Evolutionary conservation across 305 asterid species (phyloP).

Genomic region (Fraxinus sp.): DNA sequence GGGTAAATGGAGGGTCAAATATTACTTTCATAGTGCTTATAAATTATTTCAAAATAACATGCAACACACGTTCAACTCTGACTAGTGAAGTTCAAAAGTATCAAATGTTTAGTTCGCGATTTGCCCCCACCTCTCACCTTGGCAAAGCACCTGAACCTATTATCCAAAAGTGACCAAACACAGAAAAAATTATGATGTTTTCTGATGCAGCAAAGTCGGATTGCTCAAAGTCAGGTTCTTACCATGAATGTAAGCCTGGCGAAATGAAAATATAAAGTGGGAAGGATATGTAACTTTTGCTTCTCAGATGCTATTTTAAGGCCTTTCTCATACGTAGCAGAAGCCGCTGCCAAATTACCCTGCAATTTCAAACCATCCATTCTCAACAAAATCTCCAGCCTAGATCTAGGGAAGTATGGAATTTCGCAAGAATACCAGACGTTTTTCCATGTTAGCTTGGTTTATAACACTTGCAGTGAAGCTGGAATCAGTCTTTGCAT

Average conservation of each 20-base stretch:
- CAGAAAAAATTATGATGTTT: not conserved
- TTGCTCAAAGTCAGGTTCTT: constrained; percentile 26
- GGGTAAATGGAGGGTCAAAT: too few relatives aligned
- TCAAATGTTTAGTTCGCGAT: not conserved
- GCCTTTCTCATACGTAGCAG: constrained; percentile 58
- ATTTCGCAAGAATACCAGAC: constrained; percentile 49
- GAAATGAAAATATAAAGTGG: constrained; percentile 56
- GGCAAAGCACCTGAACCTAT: constrained; percentile 12
- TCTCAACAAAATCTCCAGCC: constrained; percentile 15
- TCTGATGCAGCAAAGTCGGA: constrained; percentile 22
- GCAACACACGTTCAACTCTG: too few relatives aligned
- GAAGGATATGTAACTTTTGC: constrained; percentile 51
- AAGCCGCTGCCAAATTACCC: constrained; percentile 74
- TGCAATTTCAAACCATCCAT: constrained; percentile 40
- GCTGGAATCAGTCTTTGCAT: constrained; percentile 47
- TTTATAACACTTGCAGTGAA: constrained; percentile 46
- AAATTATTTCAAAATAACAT: too few relatives aligned
- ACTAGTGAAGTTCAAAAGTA: not conserved
- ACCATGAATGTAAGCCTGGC: constrained; percentile 67
- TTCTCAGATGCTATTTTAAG: constrained; percentile 54
- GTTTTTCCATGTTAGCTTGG: constrained; percentile 83
- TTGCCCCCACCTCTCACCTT: constrained; percentile 1
- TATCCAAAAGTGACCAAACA: constrained; percentile 8
- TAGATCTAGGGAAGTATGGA: constrained; percentile 23
- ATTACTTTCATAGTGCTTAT: too few relatives aligned